Conservation (phyloP, 441 rosid species). For the Theobroma grandiflorum region DNA sequence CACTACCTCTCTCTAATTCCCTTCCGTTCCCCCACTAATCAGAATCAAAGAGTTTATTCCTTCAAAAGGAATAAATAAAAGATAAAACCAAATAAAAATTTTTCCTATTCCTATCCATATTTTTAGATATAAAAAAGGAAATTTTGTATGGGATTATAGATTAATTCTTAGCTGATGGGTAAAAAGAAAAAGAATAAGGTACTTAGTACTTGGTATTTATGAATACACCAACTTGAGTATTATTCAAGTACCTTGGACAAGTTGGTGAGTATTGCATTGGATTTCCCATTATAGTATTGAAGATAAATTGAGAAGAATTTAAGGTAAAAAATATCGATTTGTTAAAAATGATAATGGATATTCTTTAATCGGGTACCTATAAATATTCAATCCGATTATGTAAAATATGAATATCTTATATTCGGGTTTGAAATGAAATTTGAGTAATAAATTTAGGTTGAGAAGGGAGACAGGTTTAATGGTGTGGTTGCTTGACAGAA, state of each 20-base stretch:
- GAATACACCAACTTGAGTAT: not conserved
- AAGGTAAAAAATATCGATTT: not conserved
- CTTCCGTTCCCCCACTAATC: not conserved
- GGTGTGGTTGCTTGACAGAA: constrained; percentile 17
- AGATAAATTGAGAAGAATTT: not conserved
- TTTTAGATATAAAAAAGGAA: no score
- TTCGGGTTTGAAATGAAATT: no score
- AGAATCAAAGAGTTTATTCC: not conserved
- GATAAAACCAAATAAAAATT: no score
- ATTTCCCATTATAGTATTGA: not conserved
- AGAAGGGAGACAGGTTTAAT: not conserved
- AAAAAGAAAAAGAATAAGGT: not conserved
- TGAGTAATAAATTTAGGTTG: no score
- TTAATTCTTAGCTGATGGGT: no score
- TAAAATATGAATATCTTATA: no score
- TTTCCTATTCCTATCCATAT: no score
- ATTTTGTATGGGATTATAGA: no score
- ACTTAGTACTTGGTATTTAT: not conserved
- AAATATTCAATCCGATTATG: no score
- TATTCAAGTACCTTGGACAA: constrained; percentile 14
- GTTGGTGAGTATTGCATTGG: not conserved
- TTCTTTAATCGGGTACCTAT: no score
- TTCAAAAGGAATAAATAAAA: not conserved
- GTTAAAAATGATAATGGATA: not conserved
- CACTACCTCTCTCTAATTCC: not conserved